These are phyloP conservation scores for Rhodotorula paludigena DNA, from an alignment of 768 basidiomycete species.

Conservation along the genomic window DNA sequence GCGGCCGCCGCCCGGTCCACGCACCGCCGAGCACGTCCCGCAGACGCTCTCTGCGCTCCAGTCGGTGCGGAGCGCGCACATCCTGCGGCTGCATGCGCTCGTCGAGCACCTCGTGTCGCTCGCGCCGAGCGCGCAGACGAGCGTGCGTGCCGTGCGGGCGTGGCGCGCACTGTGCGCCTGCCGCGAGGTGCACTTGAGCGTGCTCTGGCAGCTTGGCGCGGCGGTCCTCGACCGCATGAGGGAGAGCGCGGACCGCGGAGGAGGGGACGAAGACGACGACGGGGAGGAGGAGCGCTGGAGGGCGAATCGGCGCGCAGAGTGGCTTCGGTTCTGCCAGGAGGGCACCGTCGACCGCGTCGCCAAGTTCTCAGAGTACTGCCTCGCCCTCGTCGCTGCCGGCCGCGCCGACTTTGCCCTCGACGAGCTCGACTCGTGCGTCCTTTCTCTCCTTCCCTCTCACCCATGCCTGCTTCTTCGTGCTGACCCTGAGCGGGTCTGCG, in stretches of 20 bases:
- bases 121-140: slow-evolving; percentile 8
- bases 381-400: slow-evolving; percentile 28
- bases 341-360: slow-evolving; percentile 19
- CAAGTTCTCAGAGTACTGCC: slow-evolving; percentile 32
- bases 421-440: slow-evolving; percentile 31
- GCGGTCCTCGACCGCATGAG: slow-evolving; percentile 19
- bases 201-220: slow-evolving; percentile 17
- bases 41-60: slow-evolving; percentile 5
- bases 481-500: neutral
- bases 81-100: slow-evolving; percentile 25
- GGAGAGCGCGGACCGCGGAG: neutral
- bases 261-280: slow-evolving; percentile 1
- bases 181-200: slow-evolving; percentile 26
- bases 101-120: slow-evolving; percentile 31
- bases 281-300: slow-evolving; percentile 11
- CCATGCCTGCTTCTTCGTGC: neutral
- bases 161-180: slow-evolving; percentile 27
- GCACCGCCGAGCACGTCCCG: neutral
- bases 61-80: slow-evolving; percentile 14
- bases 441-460: neutral
- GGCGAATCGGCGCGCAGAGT: slow-evolving; percentile 18
- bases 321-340: slow-evolving; percentile 32
- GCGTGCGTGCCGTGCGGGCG: slow-evolving; percentile 11
- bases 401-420: slow-evolving; percentile 26
- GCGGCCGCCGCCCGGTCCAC: slow-evolving; percentile 1